Conservation (phyloP, 1,284 basidiomycete species). For the Irpex sp. region DNA sequence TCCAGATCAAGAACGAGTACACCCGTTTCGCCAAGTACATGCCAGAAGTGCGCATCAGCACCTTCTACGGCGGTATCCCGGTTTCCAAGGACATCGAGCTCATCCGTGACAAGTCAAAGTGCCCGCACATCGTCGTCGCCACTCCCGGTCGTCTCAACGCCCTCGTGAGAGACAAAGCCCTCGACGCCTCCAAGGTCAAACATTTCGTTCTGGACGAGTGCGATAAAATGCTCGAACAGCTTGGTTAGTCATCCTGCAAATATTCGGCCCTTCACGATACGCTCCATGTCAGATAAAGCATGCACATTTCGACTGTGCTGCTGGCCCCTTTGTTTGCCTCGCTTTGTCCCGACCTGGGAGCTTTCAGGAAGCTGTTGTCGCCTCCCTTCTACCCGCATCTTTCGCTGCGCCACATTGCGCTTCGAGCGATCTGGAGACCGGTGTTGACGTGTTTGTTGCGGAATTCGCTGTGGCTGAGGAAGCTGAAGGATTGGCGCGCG, state of each 20-base stretch:
- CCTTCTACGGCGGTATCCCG: constrained; percentile 97
- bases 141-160: constrained; percentile 96
- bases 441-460: constrained; percentile 18
- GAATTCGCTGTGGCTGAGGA: constrained; percentile 18
- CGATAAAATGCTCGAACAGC: constrained; percentile 99
- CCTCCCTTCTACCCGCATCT: constrained; percentile 40
- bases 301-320: constrained; percentile 23
- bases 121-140: constrained; percentile 98
- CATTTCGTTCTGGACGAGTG: constrained; percentile 99
- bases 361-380: constrained; percentile 44
- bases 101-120: constrained; percentile 95
- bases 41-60: constrained; percentile 96
- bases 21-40: constrained; percentile 99
- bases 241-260: constrained; percentile 88
- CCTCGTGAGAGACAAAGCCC: constrained; percentile 86
- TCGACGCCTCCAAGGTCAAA: constrained; percentile 93
- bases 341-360: constrained; percentile 30
- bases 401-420: constrained; percentile 39
- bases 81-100: constrained; percentile 93
- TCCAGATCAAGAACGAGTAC: constrained; percentile 99
- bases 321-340: constrained; percentile 28
- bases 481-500: constrained; percentile 9
- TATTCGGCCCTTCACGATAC: constrained; percentile 34
- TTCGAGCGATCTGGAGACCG: constrained; percentile 27
- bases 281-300: constrained; percentile 9